Percentiles rank a stretch among this genome's conserved stretches.
These are phyloP conservation scores for Cornus controversa DNA, from an alignment of 148 eudicot genomes.

Conservation along the genomic window DNA sequence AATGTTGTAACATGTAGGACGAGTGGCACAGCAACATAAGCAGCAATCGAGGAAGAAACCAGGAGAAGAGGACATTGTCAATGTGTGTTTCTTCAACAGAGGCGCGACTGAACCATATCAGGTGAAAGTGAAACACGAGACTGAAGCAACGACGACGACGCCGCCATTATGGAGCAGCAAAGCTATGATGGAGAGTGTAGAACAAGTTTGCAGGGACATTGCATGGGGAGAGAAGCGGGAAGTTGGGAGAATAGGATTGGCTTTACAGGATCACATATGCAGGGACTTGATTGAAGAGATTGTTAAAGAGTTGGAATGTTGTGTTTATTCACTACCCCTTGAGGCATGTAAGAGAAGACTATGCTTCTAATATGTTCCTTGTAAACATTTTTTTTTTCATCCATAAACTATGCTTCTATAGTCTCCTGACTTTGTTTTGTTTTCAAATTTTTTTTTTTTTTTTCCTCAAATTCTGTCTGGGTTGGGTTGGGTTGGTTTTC, in stretches of 20 bases:
- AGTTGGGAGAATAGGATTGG: conserved; percentile 43
- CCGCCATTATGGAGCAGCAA: conserved; percentile 24
- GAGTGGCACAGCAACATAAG: conserved; percentile 15
- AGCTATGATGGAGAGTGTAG: conserved; percentile 47
- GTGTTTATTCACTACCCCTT: conserved; percentile 18
- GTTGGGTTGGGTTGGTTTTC: too few relatives aligned
- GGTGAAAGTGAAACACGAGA: neutral
- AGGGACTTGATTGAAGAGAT: conserved; percentile 62
- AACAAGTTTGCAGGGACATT: conserved; percentile 55
- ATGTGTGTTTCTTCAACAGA: conserved; percentile 10
- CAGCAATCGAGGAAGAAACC: conserved; percentile 30
- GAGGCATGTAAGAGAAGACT: conserved; percentile 58
- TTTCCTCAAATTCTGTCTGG: too few relatives aligned
- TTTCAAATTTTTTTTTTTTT: too few relatives aligned
- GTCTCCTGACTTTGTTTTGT: neutral
- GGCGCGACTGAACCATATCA: neutral
- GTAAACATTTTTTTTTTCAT: neutral
- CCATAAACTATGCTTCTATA: neutral
- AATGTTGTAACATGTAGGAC: conserved; percentile 4
- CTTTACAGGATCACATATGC: conserved; percentile 48
- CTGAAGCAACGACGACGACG: neutral
- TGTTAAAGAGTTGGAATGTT: conserved; percentile 29
- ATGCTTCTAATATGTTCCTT: conserved; percentile 27
- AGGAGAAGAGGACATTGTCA: conserved; percentile 24
- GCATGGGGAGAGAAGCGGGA: conserved; percentile 52